phyloP scores from a whole-genome alignment of 2,329 filamentous ascomycete genomes.

The Penicillium fuscoglaucum region DNA sequence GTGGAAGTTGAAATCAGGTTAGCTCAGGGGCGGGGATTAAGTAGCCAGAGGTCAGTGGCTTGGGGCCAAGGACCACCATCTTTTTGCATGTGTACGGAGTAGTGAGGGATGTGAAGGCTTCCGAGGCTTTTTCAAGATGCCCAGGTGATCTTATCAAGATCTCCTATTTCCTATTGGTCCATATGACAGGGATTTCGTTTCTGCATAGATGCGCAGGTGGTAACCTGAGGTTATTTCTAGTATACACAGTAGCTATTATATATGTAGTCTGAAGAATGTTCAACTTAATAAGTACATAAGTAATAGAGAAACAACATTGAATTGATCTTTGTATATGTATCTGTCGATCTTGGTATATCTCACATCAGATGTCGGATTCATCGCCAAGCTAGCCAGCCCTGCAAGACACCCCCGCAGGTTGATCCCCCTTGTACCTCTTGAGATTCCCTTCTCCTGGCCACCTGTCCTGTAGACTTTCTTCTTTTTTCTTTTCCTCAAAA shows the following conservation, averaged over 20 bases:
- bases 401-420: neutral
- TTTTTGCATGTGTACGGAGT: neutral
- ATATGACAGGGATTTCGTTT: neutral
- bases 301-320: neutral
- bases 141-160: neutral
- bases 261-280: too few species aligned
- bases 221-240: too few species aligned
- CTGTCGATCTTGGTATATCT: neutral
- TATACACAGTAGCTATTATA: too few species aligned
- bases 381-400: neutral
- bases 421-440: neutral
- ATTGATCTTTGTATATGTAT: neutral
- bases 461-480: neutral
- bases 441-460: neutral
- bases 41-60: neutral
- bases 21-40: neutral
- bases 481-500: neutral
- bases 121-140: neutral
- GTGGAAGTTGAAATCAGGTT: neutral
- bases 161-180: neutral
- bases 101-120: neutral
- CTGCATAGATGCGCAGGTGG: too few species aligned
- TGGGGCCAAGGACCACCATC: neutral
- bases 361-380: neutral
- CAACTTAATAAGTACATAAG: too few species aligned